Conservation (phyloP, 176 grass and related monocot genomes). For the Ensete ventricosum region DNA sequence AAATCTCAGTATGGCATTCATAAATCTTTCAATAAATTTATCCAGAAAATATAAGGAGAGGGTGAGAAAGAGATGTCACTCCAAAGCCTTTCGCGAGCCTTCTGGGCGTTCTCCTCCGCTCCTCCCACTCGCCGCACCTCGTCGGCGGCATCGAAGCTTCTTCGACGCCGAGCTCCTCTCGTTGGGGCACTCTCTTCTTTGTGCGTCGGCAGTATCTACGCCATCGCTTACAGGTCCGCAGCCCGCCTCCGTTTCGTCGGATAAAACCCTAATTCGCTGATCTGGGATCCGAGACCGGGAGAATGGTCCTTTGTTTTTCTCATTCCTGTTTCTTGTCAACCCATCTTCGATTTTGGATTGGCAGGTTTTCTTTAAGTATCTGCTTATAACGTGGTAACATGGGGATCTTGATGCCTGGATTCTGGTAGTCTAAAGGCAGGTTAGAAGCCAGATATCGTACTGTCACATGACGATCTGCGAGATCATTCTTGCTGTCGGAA, state of each 20-base stretch:
- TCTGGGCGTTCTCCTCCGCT: constrained; percentile 5
- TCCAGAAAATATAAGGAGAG: not conserved
- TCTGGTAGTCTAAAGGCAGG: no score
- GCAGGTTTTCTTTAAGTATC: not conserved
- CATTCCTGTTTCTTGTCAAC: not conserved
- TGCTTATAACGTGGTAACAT: no score
- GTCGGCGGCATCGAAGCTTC: constrained; percentile 16
- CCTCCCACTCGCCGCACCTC: constrained; percentile 18
- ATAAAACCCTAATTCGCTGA: not conserved
- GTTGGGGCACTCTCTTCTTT: constrained; percentile 37
- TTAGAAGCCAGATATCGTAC: no score
- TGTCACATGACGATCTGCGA: no score
- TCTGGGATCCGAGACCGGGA: not conserved
- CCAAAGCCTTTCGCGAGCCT: constrained; percentile 21
- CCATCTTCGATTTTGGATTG: not conserved
- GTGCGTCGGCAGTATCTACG: constrained; percentile 36
- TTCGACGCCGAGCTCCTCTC: constrained; percentile 16
- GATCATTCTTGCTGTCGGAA: no score
- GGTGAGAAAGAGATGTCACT: constrained; percentile 23
- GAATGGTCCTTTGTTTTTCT: not conserved
- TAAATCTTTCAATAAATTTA: no score
- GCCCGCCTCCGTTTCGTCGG: constrained; percentile 31
- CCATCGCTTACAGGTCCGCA: constrained; percentile 37
- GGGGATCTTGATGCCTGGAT: no score
- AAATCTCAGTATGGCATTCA: no score